Conservation (phyloP, 305 asterid genomes). For the Fraxinus ornus region DNA sequence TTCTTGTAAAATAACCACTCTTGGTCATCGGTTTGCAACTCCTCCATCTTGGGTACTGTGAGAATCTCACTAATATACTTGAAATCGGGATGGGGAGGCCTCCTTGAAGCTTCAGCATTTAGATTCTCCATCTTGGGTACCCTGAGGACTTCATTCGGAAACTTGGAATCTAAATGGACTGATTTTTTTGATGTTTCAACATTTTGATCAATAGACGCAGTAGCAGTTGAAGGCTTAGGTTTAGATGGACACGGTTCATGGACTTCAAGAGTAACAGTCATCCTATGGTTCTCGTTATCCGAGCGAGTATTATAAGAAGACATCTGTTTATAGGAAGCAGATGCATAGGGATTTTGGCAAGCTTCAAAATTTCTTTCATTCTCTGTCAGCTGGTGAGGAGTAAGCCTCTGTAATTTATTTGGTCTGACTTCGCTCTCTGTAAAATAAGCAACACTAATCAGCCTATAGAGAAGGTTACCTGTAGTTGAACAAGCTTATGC, state of each 20-base stretch:
- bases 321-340: conserved; percentile 36
- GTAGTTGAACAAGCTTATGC: conserved; percentile 25
- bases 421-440: conserved; percentile 67
- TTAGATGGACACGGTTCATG: conserved; percentile 30
- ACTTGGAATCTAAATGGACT: neutral
- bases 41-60: conserved; percentile 39
- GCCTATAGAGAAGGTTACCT: conserved; percentile 27
- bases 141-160: neutral
- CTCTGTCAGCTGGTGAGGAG: conserved; percentile 42
- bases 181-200: conserved; percentile 16
- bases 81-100: conserved; percentile 72
- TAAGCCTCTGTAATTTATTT: conserved; percentile 46
- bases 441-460: conserved; percentile 39
- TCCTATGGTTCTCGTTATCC: conserved; percentile 31
- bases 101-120: conserved; percentile 22
- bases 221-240: conserved; percentile 25
- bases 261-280: conserved; percentile 46
- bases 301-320: conserved; percentile 27
- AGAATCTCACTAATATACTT: conserved; percentile 50
- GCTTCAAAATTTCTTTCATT: conserved; percentile 56
- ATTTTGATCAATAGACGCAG: neutral
- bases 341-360: conserved; percentile 28
- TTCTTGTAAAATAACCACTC: conserved; percentile 28
- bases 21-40: conserved; percentile 17
- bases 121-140: conserved; percentile 29